Base-by-base conservation (phyloP, 2,329 filamentous ascomycete species). In the Ceratocystis eucalypticola region DNA sequence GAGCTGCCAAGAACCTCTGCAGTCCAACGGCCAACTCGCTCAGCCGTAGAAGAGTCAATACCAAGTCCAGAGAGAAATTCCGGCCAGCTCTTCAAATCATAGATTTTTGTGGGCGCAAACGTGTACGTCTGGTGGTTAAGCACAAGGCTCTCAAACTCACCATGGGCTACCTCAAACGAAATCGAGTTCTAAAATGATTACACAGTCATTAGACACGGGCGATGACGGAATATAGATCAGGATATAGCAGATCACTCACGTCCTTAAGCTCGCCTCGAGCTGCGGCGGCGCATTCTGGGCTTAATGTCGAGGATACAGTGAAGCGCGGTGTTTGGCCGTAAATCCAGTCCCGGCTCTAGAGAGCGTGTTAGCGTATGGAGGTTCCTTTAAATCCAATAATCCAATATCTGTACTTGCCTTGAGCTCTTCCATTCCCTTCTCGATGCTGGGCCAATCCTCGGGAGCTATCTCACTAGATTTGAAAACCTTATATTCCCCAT, bases 241-340 rank as follows among this genome's bases (percentile, higher is more conserved):
- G 3, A 15, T 15, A 41, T 25, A 6, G 2, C 10, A 15, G 12
- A 30, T 8, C 10, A 70, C 75, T 74, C 69, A 87, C 75, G 25
- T 77, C 74, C 12, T 76, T 72, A 0, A 83, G 81, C 12, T 82
- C 68, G 0, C 74, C 71, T 0, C 84, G 83, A 48, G 84, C 77
- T 68, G 80, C 75, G 66, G 85, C 76, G 66, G 83, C 77, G 75
- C 88, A 79, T 53, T 84, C 78, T 69, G 84, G 78, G 69, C 80
- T 81, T 46, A 86, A 76, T 73, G 82, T 77, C 2, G 82, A 85
- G 2, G 83, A 84, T 70, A 93, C 85, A 6, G 82, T 84, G 74
- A 96, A 96, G 66, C 87, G 86, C 0, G 92, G 92, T 1, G 92
- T 96, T 76, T 96, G 91, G 1, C 83, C 83, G 75, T 88, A 96